phyloP scores from a whole-genome alignment of 2,329 filamentous ascomycete genomes.

The Byssoonygena ceratinophila region DNA sequence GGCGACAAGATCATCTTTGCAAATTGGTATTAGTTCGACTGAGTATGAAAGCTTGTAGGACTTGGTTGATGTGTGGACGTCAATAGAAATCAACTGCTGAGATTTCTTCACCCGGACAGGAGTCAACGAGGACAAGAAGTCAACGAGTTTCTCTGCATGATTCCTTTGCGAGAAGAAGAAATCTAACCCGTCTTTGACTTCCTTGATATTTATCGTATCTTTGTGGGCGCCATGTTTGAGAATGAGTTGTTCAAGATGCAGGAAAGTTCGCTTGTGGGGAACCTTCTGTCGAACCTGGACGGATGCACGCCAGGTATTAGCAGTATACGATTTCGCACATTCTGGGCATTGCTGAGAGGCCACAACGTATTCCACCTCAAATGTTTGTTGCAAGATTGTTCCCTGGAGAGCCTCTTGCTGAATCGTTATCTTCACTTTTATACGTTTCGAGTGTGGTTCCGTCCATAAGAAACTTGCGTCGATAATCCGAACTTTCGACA shows the following conservation, averaged over 20 bases:
- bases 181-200: slow-evolving; percentile 88
- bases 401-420: slow-evolving; percentile 60
- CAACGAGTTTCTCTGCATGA: slow-evolving; percentile 82
- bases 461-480: slow-evolving; percentile 98
- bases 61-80: slow-evolving; percentile 79
- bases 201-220: slow-evolving; percentile 96
- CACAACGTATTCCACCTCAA: slow-evolving; percentile 88
- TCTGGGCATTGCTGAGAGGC: slow-evolving; percentile 90
- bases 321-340: slow-evolving; percentile 89
- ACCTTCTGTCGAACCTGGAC: slow-evolving; percentile 97
- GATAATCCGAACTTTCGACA: slow-evolving; percentile 85
- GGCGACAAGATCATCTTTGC: slow-evolving; percentile 94
- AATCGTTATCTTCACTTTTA: slow-evolving; percentile 92
- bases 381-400: slow-evolving; percentile 75
- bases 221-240: slow-evolving; percentile 84
- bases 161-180: slow-evolving; percentile 89
- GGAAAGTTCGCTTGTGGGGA: slow-evolving; percentile 78
- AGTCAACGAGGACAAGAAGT: slow-evolving; percentile 74
- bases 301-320: slow-evolving; percentile 85
- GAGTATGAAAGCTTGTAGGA: slow-evolving; percentile 94
- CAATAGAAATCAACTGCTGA: slow-evolving; percentile 88
- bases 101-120: slow-evolving; percentile 72
- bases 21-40: slow-evolving; percentile 81
- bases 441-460: slow-evolving; percentile 82
- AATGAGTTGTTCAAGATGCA: slow-evolving; percentile 85